A percentile compares a stretch with the other conserved stretches of the same genome.
Evolutionary conservation across 176 grass and related monocot species (phyloP).

Genomic region (Aechmea fasciata): DNA sequence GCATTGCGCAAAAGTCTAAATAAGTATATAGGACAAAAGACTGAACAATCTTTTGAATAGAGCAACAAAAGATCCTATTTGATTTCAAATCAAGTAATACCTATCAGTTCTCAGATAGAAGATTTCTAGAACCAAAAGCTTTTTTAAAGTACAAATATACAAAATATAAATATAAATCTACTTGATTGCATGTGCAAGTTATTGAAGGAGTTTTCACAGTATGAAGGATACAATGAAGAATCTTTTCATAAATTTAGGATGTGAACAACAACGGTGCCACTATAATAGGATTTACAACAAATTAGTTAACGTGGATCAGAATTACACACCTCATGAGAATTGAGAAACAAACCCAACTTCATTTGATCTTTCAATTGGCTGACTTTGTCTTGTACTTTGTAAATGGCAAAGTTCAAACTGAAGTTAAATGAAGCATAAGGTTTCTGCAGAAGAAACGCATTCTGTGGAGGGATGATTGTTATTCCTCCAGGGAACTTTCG

Average conservation of each 20-base stretch:
- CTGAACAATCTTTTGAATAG: slow-evolving; percentile 9
- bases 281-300: neutral
- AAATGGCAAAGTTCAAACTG: slow-evolving; percentile 69
- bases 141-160: neutral
- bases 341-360: slow-evolving; percentile 59
- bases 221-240: neutral
- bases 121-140: neutral
- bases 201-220: too few relatives aligned
- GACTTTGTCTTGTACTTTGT: slow-evolving; percentile 50
- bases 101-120: neutral
- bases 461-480: slow-evolving; percentile 80
- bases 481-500: slow-evolving; percentile 80
- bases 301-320: slow-evolving; percentile 2
- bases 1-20: slow-evolving; percentile 19
- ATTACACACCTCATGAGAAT: slow-evolving; percentile 62
- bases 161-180: too few relatives aligned
- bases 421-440: slow-evolving; percentile 77
- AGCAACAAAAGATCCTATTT: neutral
- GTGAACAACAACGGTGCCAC: neutral
- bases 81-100: too few relatives aligned
- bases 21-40: slow-evolving; percentile 3
- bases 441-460: slow-evolving; percentile 68
- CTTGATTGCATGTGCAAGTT: too few relatives aligned
- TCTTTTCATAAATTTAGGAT: neutral
- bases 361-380: slow-evolving; percentile 77